Percentiles rank a stretch among this genome's conserved stretches.
phyloP scores from a whole-genome alignment of 192 early-diverging fungal genomes.

The Coemansia sp. region DNA sequence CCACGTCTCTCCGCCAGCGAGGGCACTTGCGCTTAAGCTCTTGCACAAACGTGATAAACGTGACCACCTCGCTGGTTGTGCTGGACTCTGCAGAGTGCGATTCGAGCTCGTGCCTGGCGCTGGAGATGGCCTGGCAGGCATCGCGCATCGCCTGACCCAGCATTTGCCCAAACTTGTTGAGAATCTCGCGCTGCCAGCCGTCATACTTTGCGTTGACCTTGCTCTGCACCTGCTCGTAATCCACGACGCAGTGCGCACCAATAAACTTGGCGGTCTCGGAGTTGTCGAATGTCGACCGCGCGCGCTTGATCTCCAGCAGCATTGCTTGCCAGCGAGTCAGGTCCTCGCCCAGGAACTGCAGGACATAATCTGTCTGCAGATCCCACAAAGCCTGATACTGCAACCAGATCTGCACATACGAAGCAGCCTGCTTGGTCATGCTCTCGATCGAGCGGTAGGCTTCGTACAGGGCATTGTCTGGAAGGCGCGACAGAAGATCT shows the following conservation, averaged over 20 bases:
- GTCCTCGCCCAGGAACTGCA: conserved; percentile 82
- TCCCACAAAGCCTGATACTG: conserved; percentile 99
- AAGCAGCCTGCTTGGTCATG: conserved; percentile 71
- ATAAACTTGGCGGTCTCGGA: conserved; percentile 87
- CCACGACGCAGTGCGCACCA: conserved; percentile 79
- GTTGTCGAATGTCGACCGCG: conserved; percentile 95
- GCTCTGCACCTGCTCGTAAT: conserved; percentile 98
- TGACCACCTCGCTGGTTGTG: conserved; percentile 87
- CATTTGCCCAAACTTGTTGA: conserved; percentile 85
- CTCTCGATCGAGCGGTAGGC: conserved; percentile 86
- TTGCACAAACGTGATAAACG: conserved; percentile 94
- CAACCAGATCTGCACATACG: conserved; percentile 94
- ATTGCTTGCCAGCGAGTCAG: conserved; percentile 91
- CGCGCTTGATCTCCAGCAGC: conserved; percentile 91
- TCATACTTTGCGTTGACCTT: conserved; percentile 99
- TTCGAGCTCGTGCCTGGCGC: conserved; percentile 84
- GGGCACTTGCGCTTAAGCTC: conserved; percentile 84
- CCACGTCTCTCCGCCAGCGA: conserved; percentile 80
- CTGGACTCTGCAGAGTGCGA: conserved; percentile 80
- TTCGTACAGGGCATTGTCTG: conserved; percentile 64
- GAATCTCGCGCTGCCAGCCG: conserved; percentile 94
- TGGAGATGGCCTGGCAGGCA: conserved; percentile 74
- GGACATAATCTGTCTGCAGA: conserved; percentile 84
- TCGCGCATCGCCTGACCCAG: conserved; percentile 80
- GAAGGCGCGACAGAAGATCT: conserved; percentile 68